These are phyloP conservation scores for Ceratobasidium theobromae DNA, from an alignment of 1,284 basidiomycete species.

Conservation along the genomic window DNA sequence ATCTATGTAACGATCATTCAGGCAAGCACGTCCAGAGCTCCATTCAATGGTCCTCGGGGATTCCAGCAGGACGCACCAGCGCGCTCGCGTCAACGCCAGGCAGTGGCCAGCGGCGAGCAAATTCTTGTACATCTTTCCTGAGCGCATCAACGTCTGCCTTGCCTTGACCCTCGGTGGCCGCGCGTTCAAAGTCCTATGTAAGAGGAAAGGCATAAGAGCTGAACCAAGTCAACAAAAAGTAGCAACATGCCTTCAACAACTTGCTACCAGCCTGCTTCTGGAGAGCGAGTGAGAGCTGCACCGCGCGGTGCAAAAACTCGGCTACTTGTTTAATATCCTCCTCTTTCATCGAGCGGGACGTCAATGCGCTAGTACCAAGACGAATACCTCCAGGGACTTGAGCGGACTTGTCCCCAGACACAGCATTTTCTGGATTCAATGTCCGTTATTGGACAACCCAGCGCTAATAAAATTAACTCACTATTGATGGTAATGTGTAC, in stretches of 20 bases:
- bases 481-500: conserved; percentile 96
- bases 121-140: conserved; percentile 70
- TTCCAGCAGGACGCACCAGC: conserved; percentile 41
- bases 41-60: conserved; percentile 16
- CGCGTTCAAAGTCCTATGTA: conserved; percentile 76
- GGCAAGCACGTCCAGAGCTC: background rate
- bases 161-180: conserved; percentile 76
- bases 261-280: conserved; percentile 96
- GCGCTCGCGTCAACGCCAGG: conserved; percentile 80
- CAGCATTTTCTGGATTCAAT: conserved; percentile 77
- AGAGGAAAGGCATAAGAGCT: background rate
- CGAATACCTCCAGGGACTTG: conserved; percentile 97
- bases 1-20: background rate
- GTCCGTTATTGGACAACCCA: background rate
- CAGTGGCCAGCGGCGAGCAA: conserved; percentile 87
- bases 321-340: conserved; percentile 86
- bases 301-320: conserved; percentile 87
- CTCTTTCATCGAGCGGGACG: conserved; percentile 92
- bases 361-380: conserved; percentile 91
- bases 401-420: conserved; percentile 91
- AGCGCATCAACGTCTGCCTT: conserved; percentile 71
- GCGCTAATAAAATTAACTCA: conserved; percentile 47
- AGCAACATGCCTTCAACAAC: conserved; percentile 66
- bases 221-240: background rate
- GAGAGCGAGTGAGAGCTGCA: conserved; percentile 81